Evolutionary conservation across 352 stramenopile species (phyloP), one percentile per base, ranked within the genome.

Genomic region (Phytopythium helicoides): DNA sequence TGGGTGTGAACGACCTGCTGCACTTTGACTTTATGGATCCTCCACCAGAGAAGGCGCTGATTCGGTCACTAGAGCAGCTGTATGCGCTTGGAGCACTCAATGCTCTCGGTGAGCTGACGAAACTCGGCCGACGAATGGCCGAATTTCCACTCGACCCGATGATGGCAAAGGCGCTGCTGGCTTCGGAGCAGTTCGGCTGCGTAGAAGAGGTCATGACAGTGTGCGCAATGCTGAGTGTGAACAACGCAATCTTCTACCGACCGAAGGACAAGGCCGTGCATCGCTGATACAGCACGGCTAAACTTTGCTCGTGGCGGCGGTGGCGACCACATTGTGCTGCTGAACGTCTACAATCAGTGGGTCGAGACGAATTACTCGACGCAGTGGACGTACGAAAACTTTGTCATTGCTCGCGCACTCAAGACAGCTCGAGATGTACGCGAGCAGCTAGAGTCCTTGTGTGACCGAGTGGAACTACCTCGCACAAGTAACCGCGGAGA

Each of bases 21-120:
- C 81, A 99, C 63, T 99, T 99, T 60, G 98, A 99, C 73, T 99
- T 99, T 60, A 99, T 99, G 96, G 97, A 99, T 72, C 86, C 95
- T 16, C 98, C 98, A 16, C 97, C 98, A 4, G 89, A 98, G 38
- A 98, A 99, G 73, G 97, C 97, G 16, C 77, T 99, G 15, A 99
- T 99, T 56, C 85, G 96, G 15, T 96, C 97, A 14, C 79, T 99
- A 7, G 96, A 99, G 71, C 94, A 99, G 68, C 78, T 99, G 7
- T 99, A 99, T 66, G 97, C 97, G 4, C 82, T 99, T 8, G 97
- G 97, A n/a, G 97, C 98, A 26, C 73, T 99, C 9, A 99, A 99
- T 67, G 96, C 99, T 58, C 68, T 94, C 23, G 98, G 97, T 38
- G 97, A 99, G 64, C 71, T 99, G 25, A 99, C 98, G 3, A 98